Conservation (phyloP, 2,329 filamentous ascomycete species). For the Talaromyces marneffei region DNA sequence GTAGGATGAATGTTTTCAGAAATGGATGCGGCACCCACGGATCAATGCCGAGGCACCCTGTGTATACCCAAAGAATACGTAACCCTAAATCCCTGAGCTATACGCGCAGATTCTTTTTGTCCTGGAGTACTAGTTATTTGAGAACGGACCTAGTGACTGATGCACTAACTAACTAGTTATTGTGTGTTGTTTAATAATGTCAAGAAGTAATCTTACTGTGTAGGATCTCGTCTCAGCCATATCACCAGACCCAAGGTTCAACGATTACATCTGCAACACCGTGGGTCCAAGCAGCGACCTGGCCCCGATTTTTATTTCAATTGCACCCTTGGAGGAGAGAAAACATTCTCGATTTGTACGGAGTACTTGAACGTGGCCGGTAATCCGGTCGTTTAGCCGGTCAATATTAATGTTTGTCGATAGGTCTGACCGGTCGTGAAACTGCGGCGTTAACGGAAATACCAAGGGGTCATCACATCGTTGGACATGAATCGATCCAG, state of each 20-base stretch:
- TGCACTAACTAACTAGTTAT: background rate
- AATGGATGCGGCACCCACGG: background rate
- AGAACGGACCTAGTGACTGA: background rate
- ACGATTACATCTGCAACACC: background rate
- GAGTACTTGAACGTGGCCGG: background rate
- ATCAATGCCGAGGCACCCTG: background rate
- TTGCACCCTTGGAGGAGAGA: background rate
- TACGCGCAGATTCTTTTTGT: too few species aligned
- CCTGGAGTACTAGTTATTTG: too few species aligned
- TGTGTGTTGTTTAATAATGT: background rate
- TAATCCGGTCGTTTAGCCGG: background rate
- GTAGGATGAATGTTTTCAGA: background rate
- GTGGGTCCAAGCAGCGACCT: background rate
- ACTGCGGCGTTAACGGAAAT: background rate
- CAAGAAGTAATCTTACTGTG: background rate
- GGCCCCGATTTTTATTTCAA: background rate
- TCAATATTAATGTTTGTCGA: background rate
- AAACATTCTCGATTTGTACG: background rate
- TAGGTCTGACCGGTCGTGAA: too few species aligned
- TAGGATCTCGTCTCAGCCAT: constrained; percentile 4
- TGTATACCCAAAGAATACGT: background rate
- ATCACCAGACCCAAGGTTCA: background rate
- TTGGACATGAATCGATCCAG: background rate
- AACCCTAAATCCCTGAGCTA: background rate
- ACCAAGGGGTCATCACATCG: too few species aligned